These are phyloP conservation scores for Mycena alexandri DNA, from an alignment of 768 basidiomycete species.

Conservation along the genomic window DNA sequence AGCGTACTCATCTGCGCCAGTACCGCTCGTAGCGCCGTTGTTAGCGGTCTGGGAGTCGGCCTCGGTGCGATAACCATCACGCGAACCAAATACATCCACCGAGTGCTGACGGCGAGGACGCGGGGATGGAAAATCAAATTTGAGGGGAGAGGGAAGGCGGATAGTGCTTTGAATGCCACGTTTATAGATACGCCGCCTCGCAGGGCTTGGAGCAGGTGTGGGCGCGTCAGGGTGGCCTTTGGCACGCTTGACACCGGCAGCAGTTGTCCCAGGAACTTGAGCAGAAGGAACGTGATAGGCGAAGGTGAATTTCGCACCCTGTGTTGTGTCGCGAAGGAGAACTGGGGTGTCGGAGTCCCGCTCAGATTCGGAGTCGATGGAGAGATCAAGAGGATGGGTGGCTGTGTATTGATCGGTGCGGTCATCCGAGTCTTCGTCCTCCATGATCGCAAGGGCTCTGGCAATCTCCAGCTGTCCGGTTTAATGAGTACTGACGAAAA, in stretches of 20 bases:
- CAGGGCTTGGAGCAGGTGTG: conserved; percentile 8
- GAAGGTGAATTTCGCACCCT: conserved; percentile 13
- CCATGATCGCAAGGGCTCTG: not conserved
- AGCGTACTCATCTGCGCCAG: not conserved
- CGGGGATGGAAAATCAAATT: not conserved
- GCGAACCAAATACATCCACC: not conserved
- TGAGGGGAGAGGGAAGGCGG: not conserved
- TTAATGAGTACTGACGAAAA: not conserved
- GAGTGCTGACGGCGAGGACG: not conserved
- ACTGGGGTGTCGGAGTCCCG: not conserved
- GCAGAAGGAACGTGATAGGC: not conserved
- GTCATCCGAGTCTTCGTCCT: conserved; percentile 15
- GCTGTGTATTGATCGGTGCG: conserved; percentile 4
- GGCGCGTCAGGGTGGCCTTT: conserved; percentile 18
- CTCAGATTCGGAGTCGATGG: not conserved
- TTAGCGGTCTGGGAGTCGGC: not conserved
- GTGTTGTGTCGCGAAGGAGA: not conserved
- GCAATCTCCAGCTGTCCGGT: not conserved
- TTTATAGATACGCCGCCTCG: conserved; percentile 8
- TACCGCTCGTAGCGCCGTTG: not conserved
- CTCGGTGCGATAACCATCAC: too few relatives aligned
- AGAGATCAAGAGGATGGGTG: not conserved
- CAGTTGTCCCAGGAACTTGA: not conserved
- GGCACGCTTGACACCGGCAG: conserved; percentile 1
- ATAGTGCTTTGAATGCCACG: not conserved